These are phyloP conservation scores for Calamus simplicifolius DNA, from an alignment of 176 grass and related monocot genomes.

Conservation along the genomic window DNA sequence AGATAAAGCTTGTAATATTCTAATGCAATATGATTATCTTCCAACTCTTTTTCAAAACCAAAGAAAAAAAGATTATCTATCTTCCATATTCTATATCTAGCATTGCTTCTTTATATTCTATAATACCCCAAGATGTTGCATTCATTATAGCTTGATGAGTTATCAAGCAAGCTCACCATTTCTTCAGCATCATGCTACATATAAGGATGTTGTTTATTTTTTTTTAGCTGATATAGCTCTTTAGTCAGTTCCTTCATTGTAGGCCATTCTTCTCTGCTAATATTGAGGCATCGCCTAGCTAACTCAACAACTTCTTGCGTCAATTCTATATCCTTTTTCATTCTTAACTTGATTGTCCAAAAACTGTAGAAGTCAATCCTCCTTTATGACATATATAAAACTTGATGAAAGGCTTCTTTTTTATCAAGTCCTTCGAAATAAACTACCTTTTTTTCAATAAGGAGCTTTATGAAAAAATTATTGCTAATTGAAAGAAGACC, in stretches of 20 bases:
- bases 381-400: background rate
- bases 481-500: too few species aligned
- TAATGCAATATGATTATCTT: too few species aligned
- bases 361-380: background rate
- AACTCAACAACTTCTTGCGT: background rate
- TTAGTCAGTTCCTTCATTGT: background rate
- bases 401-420: background rate
- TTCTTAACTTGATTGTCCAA: background rate
- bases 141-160: background rate
- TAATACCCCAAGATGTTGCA: background rate
- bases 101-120: background rate
- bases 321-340: background rate
- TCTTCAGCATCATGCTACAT: background rate
- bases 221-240: background rate
- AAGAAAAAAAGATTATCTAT: background rate
- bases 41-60: too few species aligned
- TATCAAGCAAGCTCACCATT: background rate
- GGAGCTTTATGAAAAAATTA: background rate
- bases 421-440: background rate
- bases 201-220: background rate
- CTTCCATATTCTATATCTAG: background rate
- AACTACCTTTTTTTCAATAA: background rate
- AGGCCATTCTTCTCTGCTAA: background rate
- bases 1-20: too few species aligned
- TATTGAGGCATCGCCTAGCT: background rate